Evolutionary conservation across 768 basidiomycete species (phyloP).

Genomic region (Calocybe gangraenosa): DNA sequence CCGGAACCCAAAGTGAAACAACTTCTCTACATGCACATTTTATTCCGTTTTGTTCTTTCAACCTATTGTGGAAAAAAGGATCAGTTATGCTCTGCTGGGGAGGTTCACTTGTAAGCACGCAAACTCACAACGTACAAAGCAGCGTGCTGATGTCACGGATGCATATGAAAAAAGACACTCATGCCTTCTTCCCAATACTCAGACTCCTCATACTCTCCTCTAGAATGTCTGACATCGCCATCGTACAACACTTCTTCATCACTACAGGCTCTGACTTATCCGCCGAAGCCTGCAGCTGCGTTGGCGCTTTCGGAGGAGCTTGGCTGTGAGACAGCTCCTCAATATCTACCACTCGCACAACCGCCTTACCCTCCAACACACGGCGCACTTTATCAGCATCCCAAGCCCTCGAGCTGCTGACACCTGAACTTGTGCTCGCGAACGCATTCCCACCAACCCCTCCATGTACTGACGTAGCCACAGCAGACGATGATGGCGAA

Average conservation of each 20-base stretch:
- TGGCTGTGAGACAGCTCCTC: conserved; percentile 35
- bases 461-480: conserved; percentile 1
- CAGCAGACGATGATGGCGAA: conserved; percentile 12
- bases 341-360: conserved; percentile 75
- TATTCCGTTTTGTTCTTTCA: too few species aligned
- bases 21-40: too few species aligned
- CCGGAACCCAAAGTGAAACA: too few species aligned
- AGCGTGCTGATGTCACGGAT: too few species aligned
- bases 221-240: conserved; percentile 39
- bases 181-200: conserved; percentile 53
- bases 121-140: too few species aligned
- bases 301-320: not conserved
- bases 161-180: too few species aligned
- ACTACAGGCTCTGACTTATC: too few species aligned
- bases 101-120: too few species aligned
- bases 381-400: conserved; percentile 79
- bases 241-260: conserved; percentile 11
- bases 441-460: conserved; percentile 1
- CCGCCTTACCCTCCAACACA: conserved; percentile 81
- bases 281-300: not conserved
- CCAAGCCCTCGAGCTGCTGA: conserved; percentile 28
- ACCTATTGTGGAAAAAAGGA: too few species aligned
- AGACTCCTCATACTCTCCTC: conserved; percentile 70
- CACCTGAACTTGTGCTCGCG: not conserved
- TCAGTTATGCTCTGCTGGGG: too few species aligned